Percentiles rank a stretch among this genome's conserved stretches.
Conservation (phyloP, 257 asterid genomes). For the Mentha longifolia region DNA sequence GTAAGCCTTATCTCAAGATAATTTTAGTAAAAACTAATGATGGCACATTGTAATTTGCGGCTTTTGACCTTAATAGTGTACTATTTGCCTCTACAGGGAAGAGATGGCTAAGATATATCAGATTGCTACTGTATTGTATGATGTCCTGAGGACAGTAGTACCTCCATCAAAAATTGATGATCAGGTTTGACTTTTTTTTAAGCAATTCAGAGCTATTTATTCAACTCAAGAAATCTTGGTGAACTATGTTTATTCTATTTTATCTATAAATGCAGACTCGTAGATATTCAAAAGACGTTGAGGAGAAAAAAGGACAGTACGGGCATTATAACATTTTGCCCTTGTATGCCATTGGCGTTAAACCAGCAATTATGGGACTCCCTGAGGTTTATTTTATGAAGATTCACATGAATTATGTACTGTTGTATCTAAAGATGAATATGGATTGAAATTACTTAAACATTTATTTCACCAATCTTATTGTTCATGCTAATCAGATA, state of each 20-base stretch:
- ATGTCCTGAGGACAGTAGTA: conserved; percentile 73
- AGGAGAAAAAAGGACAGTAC: conserved; percentile 79
- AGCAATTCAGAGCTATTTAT: conserved; percentile 16
- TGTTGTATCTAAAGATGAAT: conserved; percentile 7
- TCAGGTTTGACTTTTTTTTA: conserved; percentile 55
- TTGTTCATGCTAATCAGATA: conserved; percentile 54
- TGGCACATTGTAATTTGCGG: background rate
- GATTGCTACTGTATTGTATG: conserved; percentile 86
- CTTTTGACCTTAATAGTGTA: conserved; percentile 10
- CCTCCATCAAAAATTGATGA: conserved; percentile 62
- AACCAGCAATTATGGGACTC: conserved; percentile 93
- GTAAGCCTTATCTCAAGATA: conserved; percentile 52
- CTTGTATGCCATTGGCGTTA: conserved; percentile 79
- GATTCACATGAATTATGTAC: conserved; percentile 26
- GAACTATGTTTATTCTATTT: conserved; percentile 16
- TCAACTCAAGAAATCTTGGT: conserved; percentile 1
- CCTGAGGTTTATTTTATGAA: conserved; percentile 70
- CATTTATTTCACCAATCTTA: conserved; percentile 26
- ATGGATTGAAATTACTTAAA: conserved; percentile 29
- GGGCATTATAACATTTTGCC: conserved; percentile 96
- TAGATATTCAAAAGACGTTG: conserved; percentile 79
- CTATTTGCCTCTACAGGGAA: conserved; percentile 56
- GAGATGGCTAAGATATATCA: conserved; percentile 94
- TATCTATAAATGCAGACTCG: conserved; percentile 53
- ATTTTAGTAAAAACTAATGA: background rate